Percentiles rank a stretch among this genome's conserved stretches.
Conservation (phyloP, 495 filamentous ascomycete species). For the Lophium mytilinum region DNA sequence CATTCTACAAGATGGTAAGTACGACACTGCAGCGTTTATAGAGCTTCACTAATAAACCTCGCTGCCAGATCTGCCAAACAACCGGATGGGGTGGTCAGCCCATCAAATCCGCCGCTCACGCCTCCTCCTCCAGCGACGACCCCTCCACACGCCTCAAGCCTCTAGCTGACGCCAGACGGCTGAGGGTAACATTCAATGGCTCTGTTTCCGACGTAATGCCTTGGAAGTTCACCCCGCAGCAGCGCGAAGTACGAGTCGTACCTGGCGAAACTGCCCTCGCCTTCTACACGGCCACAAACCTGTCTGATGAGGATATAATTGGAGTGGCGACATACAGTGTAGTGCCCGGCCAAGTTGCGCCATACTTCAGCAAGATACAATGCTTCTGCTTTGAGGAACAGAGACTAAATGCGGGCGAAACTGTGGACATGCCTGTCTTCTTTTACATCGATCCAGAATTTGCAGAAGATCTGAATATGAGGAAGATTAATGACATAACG, state of each 20-base stretch:
- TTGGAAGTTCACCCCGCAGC: constrained; percentile 96
- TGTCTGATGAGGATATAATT: constrained; percentile 82
- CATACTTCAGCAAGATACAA: constrained; percentile 99
- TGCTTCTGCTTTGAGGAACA: constrained; percentile 99
- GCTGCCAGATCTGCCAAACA: constrained; percentile 78
- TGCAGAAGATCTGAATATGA: constrained; percentile 84
- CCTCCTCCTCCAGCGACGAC: constrained; percentile 48
- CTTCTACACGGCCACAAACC: constrained; percentile 96
- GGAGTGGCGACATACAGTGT: constrained; percentile 97
- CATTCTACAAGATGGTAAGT: constrained; percentile 90
- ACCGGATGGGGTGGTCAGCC: constrained; percentile 94
- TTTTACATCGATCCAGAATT: constrained; percentile 98
- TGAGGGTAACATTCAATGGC: constrained; percentile 92
- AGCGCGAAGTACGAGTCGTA: constrained; percentile 89
- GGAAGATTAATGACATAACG: constrained; percentile 86
- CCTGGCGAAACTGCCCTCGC: constrained; percentile 96
- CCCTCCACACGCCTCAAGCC: constrained; percentile 66
- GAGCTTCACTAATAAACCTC: background rate
- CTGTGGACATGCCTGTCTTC: constrained; percentile 99
- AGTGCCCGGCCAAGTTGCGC: constrained; percentile 88
- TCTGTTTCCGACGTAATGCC: constrained; percentile 91
- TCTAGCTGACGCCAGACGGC: constrained; percentile 69
- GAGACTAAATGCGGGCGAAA: constrained; percentile 87
- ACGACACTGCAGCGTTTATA: too few species aligned
- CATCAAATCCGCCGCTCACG: constrained; percentile 69